Evolutionary conservation across 805 yeast genomes (phyloP).

Genomic region (Tetrapisispora phaffii): DNA sequence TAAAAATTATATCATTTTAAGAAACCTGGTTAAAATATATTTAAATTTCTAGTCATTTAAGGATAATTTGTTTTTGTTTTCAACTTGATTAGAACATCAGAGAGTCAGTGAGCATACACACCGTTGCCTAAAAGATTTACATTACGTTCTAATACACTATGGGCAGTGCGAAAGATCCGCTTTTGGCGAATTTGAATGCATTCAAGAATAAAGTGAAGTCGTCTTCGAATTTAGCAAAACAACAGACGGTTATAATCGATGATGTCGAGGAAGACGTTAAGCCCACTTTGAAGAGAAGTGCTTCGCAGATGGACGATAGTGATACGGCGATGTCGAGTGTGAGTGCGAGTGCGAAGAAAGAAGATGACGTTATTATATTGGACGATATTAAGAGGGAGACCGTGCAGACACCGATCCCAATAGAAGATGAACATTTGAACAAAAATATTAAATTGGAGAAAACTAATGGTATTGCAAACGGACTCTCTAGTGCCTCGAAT

Average conservation of each 20-base stretch:
- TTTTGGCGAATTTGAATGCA: conserved; percentile 52
- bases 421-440: neutral
- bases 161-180: conserved; percentile 27
- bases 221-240: conserved; percentile 32
- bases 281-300: conserved; percentile 9
- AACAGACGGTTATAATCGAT: neutral
- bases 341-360: conserved; percentile 11
- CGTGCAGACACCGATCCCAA: neutral
- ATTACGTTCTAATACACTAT: no score
- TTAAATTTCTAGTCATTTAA: no score
- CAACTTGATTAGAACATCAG: neutral
- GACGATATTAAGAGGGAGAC: neutral
- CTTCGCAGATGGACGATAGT: conserved; percentile 12
- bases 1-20: no score
- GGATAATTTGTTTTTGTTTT: no score
- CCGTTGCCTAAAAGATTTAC: no score
- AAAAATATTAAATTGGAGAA: neutral
- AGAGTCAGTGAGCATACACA: neutral
- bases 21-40: no score
- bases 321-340: neutral
- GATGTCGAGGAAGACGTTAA: conserved; percentile 7
- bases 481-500: conserved; percentile 6
- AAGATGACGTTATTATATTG: neutral
- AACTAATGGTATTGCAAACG: neutral
- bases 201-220: conserved; percentile 52